phyloP scores from a whole-genome alignment of 768 basidiomycete species.

The Mycena crocata region DNA sequence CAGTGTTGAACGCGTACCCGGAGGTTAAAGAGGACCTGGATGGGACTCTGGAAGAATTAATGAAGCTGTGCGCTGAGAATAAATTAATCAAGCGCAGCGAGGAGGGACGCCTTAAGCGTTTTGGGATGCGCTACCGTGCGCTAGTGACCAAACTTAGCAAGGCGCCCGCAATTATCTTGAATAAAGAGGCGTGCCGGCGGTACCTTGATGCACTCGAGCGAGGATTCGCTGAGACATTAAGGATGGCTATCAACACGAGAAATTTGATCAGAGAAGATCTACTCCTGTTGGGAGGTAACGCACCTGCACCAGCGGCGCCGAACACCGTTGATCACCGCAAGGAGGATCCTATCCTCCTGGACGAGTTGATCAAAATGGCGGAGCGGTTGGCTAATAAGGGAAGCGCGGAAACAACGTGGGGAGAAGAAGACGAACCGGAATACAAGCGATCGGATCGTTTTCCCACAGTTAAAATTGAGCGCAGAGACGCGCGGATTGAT shows the following conservation, averaged over 20 bases:
- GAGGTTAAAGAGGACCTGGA: no score
- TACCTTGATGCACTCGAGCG: no score
- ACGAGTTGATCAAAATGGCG: constrained; percentile 19
- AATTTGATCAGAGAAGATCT: constrained; percentile 14
- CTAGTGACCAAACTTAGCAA: no score
- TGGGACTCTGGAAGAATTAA: no score
- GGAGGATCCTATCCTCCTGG: constrained; percentile 16
- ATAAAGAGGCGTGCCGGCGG: no score
- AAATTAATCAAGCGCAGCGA: background rate
- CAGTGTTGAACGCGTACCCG: no score
- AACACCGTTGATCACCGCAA: no score
- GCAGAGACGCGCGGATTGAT: constrained; percentile 4
- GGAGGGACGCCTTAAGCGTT: constrained; percentile 1
- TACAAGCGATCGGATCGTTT: constrained; percentile 4
- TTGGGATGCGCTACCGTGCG: constrained; percentile 12
- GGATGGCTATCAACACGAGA: constrained; percentile 10
- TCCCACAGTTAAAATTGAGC: constrained; percentile 7
- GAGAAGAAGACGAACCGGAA: no score
- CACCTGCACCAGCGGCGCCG: no score
- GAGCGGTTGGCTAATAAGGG: constrained; percentile 7
- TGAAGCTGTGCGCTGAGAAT: no score
- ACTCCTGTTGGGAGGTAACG: background rate
- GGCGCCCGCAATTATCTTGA: no score
- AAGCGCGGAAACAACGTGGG: no score
- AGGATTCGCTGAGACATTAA: constrained; percentile 10